Evolutionary conservation across 768 basidiomycete genomes (phyloP).

Genomic region (Tylopilus rubrobrunneus): DNA sequence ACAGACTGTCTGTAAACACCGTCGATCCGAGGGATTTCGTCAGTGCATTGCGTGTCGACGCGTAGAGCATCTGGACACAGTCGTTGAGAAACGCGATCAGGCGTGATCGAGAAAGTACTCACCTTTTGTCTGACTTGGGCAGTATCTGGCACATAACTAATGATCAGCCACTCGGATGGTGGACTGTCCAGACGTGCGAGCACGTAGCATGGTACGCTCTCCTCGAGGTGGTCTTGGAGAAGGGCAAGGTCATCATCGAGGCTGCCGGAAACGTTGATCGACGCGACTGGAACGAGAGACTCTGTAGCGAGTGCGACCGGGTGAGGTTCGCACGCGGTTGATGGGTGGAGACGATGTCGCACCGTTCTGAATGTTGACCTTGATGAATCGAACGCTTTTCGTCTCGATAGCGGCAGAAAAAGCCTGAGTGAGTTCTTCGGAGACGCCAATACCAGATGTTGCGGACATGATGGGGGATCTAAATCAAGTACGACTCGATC

Average conservation of each 20-base stretch:
- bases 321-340: constrained; percentile 23
- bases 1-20: constrained; percentile 68
- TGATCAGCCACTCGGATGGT: constrained; percentile 62
- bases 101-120: constrained; percentile 1
- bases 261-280: constrained; percentile 45
- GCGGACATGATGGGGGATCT: constrained; percentile 52
- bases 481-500: background rate
- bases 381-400: constrained; percentile 62
- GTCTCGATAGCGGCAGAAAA: constrained; percentile 57
- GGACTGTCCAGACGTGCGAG: constrained; percentile 62
- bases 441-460: constrained; percentile 65
- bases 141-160: constrained; percentile 79
- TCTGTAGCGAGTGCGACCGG: constrained; percentile 40
- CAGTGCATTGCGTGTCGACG: constrained; percentile 68
- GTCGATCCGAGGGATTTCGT: constrained; percentile 72
- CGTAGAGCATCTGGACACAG: constrained; percentile 74
- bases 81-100: background rate
- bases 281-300: constrained; percentile 58
- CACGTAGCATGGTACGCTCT: constrained; percentile 69
- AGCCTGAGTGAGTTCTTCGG: constrained; percentile 49
- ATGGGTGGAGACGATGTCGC: constrained; percentile 22
- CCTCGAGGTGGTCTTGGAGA: constrained; percentile 56
- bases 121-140: constrained; percentile 84
- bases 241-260: constrained; percentile 59
- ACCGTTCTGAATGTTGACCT: constrained; percentile 77